A percentile compares a stretch with the other conserved stretches of the same genome.
Conservation (phyloP, 768 basidiomycete species). For the Russula lepida region DNA sequence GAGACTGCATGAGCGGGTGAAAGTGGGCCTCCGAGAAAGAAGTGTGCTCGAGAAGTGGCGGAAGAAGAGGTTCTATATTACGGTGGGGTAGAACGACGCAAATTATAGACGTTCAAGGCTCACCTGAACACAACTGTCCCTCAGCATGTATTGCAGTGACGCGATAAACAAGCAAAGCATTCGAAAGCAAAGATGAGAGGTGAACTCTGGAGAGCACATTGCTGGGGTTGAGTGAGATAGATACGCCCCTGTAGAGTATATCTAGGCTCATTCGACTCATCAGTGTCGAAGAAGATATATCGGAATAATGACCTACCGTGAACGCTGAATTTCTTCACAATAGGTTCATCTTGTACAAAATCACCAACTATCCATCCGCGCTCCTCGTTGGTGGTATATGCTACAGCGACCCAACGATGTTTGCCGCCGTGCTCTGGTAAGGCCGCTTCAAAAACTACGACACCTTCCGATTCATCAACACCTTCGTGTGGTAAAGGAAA, state of each 20-base stretch:
- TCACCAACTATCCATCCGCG: conserved; percentile 57
- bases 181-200: conserved; percentile 50
- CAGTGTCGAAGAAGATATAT: conserved; percentile 3
- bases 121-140: conserved; percentile 28
- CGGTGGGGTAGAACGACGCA: not conserved
- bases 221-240: conserved; percentile 30
- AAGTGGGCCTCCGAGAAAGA: conserved; percentile 68
- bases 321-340: conserved; percentile 31
- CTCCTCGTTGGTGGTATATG: conserved; percentile 41
- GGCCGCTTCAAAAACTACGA: conserved; percentile 53
- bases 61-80: conserved; percentile 42
- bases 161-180: conserved; percentile 59
- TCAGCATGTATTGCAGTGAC: conserved; percentile 31
- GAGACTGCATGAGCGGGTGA: conserved; percentile 36
- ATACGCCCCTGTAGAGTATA: conserved; percentile 11
- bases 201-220: conserved; percentile 37
- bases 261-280: conserved; percentile 6
- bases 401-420: conserved; percentile 45
- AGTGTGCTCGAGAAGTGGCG: conserved; percentile 59
- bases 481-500: conserved; percentile 68
- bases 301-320: conserved; percentile 36
- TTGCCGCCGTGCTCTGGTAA: conserved; percentile 24
- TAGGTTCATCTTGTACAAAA: conserved; percentile 32
- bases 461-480: conserved; percentile 64
- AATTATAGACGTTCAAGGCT: not conserved